phyloP scores from a whole-genome alignment of 371 early-diverging fungal species.

The Cokeromyces recurvatus region DNA sequence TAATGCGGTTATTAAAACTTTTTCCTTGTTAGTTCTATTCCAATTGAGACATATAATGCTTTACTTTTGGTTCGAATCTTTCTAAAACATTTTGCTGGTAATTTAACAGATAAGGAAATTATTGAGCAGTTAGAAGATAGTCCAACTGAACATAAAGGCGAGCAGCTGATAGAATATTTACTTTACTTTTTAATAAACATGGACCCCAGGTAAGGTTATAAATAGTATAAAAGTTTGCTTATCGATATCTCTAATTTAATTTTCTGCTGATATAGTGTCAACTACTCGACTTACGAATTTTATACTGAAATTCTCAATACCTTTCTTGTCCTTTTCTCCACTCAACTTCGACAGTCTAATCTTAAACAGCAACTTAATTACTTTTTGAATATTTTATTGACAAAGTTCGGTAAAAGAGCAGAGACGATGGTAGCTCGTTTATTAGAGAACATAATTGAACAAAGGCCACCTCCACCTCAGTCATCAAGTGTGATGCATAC shows the following conservation, averaged over 20 bases:
- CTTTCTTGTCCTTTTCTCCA: constrained; percentile 59
- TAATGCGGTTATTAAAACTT: neutral
- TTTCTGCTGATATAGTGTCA: constrained; percentile 31
- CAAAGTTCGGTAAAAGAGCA: constrained; percentile 55
- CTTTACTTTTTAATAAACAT: constrained; percentile 56
- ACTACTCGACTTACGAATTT: constrained; percentile 61
- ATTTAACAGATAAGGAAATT: constrained; percentile 51
- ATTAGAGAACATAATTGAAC: constrained; percentile 59
- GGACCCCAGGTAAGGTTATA: constrained; percentile 52
- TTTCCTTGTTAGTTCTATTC: constrained; percentile 21
- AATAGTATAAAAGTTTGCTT: neutral
- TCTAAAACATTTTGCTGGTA: constrained; percentile 65
- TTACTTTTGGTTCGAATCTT: constrained; percentile 63
- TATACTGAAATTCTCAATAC: constrained; percentile 66
- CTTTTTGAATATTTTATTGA: constrained; percentile 57
- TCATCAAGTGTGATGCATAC: constrained; percentile 62
- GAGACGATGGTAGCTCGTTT: constrained; percentile 54
- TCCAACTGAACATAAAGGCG: constrained; percentile 24
- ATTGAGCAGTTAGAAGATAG: constrained; percentile 55
- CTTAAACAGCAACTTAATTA: constrained; percentile 44
- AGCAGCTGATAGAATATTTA: constrained; percentile 56
- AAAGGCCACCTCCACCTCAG: constrained; percentile 51
- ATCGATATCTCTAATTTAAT: neutral
- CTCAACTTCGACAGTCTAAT: constrained; percentile 53
- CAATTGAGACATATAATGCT: constrained; percentile 63